A percentile compares a stretch with the other conserved stretches of the same genome.
Evolutionary conservation across 2,329 filamentous ascomycete species (phyloP).

Genomic region (Pyrenochaeta sp.): DNA sequence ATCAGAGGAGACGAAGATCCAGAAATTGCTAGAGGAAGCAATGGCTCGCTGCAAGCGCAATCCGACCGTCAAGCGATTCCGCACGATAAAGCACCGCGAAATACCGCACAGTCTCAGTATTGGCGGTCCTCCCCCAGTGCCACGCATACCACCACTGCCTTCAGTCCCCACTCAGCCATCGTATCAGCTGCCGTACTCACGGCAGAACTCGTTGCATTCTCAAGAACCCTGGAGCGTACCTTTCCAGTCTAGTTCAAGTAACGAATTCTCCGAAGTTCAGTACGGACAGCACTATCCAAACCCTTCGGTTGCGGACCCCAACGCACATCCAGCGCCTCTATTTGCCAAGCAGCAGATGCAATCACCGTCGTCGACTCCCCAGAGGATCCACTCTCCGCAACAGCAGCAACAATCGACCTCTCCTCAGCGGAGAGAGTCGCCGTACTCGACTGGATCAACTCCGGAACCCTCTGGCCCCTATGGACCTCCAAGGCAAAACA

Average conservation of each 20-base stretch:
- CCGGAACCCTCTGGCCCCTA: not conserved
- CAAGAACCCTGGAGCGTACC: slow-evolving; percentile 13
- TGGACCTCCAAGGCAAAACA: slow-evolving; percentile 7
- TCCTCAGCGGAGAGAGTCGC: not conserved
- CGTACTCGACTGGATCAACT: slow-evolving; percentile 3
- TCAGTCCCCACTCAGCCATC: not conserved
- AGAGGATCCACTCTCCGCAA: slow-evolving; percentile 4
- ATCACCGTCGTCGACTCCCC: slow-evolving; percentile 1
- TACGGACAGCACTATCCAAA: not conserved
- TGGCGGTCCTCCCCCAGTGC: slow-evolving; percentile 3
- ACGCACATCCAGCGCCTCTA: not conserved
- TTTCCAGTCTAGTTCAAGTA: not conserved
- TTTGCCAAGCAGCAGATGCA: slow-evolving; percentile 2
- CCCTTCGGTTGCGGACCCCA: not conserved
- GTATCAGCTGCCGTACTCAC: too few species aligned
- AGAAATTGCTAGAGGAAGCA: slow-evolving; percentile 28
- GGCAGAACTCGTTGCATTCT: too few species aligned
- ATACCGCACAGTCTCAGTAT: slow-evolving; percentile 6
- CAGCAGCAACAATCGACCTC: slow-evolving; percentile 8
- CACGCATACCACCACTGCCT: slow-evolving; percentile 6
- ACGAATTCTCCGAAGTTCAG: not conserved
- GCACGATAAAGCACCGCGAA: slow-evolving; percentile 18
- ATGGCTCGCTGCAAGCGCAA: slow-evolving; percentile 29
- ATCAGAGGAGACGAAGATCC: slow-evolving; percentile 25
- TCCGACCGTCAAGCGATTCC: slow-evolving; percentile 26